phyloP scores from a whole-genome alignment of 2,329 filamentous ascomycete species.

The Reticulascus tulasneorum region DNA sequence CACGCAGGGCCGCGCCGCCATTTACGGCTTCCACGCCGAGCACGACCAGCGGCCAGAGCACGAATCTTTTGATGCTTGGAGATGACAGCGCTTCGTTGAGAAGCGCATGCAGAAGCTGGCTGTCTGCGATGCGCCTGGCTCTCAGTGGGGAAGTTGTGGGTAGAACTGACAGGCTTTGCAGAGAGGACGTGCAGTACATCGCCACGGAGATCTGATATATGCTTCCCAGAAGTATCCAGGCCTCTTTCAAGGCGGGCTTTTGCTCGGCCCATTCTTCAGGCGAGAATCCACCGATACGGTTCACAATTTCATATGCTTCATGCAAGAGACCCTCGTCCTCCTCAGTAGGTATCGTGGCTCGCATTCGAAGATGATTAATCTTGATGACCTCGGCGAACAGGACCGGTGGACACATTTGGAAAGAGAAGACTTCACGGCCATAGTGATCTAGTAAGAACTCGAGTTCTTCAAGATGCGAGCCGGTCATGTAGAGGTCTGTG shows the following conservation, averaged over 20 bases:
- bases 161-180: conserved; percentile 27
- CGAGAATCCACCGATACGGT: conserved; percentile 22
- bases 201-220: conserved; percentile 24
- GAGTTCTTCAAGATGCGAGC: conserved; percentile 19
- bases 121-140: not conserved
- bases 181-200: conserved; percentile 31
- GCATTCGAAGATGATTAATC: conserved; percentile 30
- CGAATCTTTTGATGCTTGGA: conserved; percentile 2
- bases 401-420: conserved; percentile 24
- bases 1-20: not conserved
- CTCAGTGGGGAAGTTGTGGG: conserved; percentile 7
- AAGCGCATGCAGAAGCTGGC: not conserved
- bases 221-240: conserved; percentile 22
- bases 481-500: conserved; percentile 21
- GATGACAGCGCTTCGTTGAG: not conserved
- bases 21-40: conserved; percentile 3
- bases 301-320: not conserved
- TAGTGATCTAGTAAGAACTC: conserved; percentile 20
- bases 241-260: conserved; percentile 18
- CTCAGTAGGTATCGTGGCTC: conserved; percentile 12
- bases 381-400: conserved; percentile 28
- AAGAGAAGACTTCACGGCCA: conserved; percentile 12
- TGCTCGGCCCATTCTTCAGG: conserved; percentile 24
- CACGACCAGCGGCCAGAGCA: conserved; percentile 4
- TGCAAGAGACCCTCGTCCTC: conserved; percentile 4